Base-by-base conservation (phyloP, 257 asterid genomes). In the Capsicum pubescens region DNA sequence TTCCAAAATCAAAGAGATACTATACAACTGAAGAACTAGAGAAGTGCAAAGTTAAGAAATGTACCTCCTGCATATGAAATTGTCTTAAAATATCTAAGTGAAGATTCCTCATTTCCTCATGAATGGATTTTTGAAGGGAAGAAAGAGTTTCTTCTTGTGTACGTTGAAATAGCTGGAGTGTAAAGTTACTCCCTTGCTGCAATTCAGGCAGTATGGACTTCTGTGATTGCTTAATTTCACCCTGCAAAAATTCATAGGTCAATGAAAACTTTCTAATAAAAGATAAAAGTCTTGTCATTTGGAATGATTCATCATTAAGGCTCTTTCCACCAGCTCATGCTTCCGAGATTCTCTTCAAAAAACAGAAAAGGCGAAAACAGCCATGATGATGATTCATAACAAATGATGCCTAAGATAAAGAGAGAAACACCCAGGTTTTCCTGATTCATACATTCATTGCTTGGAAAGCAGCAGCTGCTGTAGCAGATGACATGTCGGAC, bases 11-110 rank as follows among this genome's bases (percentile, higher is more conserved):
- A 5, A 63, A 84, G 77, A 32, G 67, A 46, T 16, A 56, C 63
- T 46, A 71, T 54, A 32, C 81, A 77, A 8, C 48, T 0, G 19
- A 77, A 77, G 1, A 76, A 52, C 81, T 26, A 77, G 32, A 19
- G 2, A 52, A 54, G 64, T 54, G 46, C 64, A 54, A 52, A 77
- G 48, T 77, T 77, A 54, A 52, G 15, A 58, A 84, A 72, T 83
- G 80, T 91, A 97, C 99, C 98, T 97, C 97, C 88, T 92, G 99
- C 93, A 97, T 85, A 82, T 97, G 98, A 84, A 92, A 95, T 72
- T 97, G 98, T 86, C 98, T 93, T 68, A 95, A 80, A 80, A 93
- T 88, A 88, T 97, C 99, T 32, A 97, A 85, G 80, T 97, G 98
- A 86, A 97, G 97, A 87, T 97, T 95, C 46, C 98, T 93, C 95